Evolutionary conservation across 805 yeast genomes (phyloP), one percentile per base, ranked within the genome.

Genomic region (Candida sphagnicola): DNA sequence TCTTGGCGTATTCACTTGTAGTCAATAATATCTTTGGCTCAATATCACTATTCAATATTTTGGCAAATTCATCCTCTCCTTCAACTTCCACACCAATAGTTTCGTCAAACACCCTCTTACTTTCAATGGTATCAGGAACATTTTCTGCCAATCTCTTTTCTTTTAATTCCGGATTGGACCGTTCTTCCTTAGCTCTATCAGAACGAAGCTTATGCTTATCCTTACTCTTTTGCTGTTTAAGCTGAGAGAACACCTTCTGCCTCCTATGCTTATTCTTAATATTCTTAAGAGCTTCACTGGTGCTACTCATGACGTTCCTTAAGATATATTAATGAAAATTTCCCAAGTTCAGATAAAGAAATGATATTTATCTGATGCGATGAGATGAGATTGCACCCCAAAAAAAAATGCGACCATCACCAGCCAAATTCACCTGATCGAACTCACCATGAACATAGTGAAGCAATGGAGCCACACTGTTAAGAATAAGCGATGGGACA

Each of bases 1-100:
- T 86, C 51, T 80, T 81, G 12, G 98, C 96, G 50, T 80, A 73
- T 28, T 86, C 86, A 61, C 81, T 88, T 5, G 99, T 93, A 5
- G 99, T 93, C 39, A 93, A 67, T 40, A 93, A 70, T 33, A 93
- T 85, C 60, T 93, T 93, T 33, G 99, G 98, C 37, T 81, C 80
- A 19, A 45, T 42, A 17, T 40, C 38, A 31, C 72, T 71, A 16
- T 66, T 65, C 53, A 83, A 84, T 53, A 80, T 80, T 21, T 62
- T 57, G 26, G 70, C 74, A 56, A 85, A 85, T 51, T 78, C 82
- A 49, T 78, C 85, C 43, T 80, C 80, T 21, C 80, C 80, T 55
- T 75, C 82, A 15, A 75, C 59, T 43, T 77, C 83, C 36, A 65
- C 69, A 23, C 65, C 70, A 14, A 87, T 82, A 1, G 96, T 85